Evolutionary conservation across 1,139 yeast species (phyloP), one percentile per base, ranked within the genome.

Genomic region (Suhomyces bribrorum): DNA sequence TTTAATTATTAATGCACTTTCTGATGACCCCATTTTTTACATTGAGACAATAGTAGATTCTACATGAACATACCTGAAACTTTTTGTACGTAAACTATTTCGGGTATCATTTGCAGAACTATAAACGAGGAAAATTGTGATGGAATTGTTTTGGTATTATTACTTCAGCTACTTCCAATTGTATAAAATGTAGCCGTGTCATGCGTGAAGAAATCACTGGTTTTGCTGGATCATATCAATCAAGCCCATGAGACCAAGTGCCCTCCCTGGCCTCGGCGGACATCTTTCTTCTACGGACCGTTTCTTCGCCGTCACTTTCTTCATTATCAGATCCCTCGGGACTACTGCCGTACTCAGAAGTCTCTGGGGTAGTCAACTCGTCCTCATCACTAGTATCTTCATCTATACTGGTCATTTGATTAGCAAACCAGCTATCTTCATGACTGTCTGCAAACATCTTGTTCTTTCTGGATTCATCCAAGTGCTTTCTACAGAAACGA

Each of bases 401-500:
- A 5, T 13, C 43, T 14, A 17, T 31, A 31, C 12, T 43, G 37
- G 7, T 27, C 18, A 12, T 40, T 16, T 45, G 41, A 6, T 43
- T 36, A 11, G 47, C 45, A 37, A 54, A 57, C 34, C 53, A 59
- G 26, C 53, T 54, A 34, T 64, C 66, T 17, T 50, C 59, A 34
- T 57, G 52, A 14, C 50, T 52, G 16, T 53, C 61, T 5, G 72
- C 70, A 52, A 54, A 65, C 26, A 53, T 51, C 41, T 48, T 44
- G 32, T 50, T 52, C 26, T 48, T 41, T 26, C 54, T 55, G 12
- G 50, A 50, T 38, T 56, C 56, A 26, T 60, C 57, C 17, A 64
- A 46, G 34, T 53, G 53, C n/a, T 53, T 44, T 40, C 59, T 57
- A 43, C 73, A 68, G 40, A 47, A 60, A 26, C 62, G 59, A 13